Evolutionary conservation across 202 grass and related monocot genomes (phyloP).

Genomic region (Hordeum pubiflorum): DNA sequence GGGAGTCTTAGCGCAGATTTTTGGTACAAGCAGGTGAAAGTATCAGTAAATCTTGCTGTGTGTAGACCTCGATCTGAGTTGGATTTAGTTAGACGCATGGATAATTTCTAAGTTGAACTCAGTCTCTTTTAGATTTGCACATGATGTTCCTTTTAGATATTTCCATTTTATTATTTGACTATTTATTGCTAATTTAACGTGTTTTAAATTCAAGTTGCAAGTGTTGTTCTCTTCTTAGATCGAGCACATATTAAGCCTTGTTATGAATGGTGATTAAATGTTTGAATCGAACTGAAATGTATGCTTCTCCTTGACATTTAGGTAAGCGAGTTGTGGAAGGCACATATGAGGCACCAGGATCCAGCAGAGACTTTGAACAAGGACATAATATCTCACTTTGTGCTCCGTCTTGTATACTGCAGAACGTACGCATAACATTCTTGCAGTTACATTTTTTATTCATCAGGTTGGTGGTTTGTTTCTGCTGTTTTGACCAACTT

Average conservation of each 20-base stretch:
- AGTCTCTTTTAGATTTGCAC: background rate
- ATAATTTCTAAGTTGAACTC: background rate
- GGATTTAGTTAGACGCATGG: background rate
- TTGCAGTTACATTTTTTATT: background rate
- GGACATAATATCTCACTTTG: slow-evolving; percentile 96
- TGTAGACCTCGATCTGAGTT: background rate
- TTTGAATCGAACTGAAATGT: background rate
- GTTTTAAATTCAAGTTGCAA: background rate
- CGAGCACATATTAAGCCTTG: background rate
- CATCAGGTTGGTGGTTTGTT: background rate
- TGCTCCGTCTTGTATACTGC: slow-evolving; percentile 93
- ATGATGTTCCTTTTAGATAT: background rate
- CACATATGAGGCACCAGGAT: slow-evolving; percentile 86
- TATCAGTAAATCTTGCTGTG: background rate
- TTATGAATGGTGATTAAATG: background rate
- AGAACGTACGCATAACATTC: slow-evolving; percentile 58
- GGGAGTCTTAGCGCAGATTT: background rate
- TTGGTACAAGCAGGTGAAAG: background rate
- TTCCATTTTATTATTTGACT: background rate
- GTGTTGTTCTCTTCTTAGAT: background rate
- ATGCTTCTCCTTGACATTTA: slow-evolving; percentile 12
- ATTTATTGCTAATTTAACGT: background rate
- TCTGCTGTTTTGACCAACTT: slow-evolving; percentile 15
- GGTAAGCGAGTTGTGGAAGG: slow-evolving; percentile 66
- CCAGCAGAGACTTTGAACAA: slow-evolving; percentile 69